Base-by-base conservation (phyloP, 1,139 yeast species). In the Blastobotrys aristatus region DNA sequence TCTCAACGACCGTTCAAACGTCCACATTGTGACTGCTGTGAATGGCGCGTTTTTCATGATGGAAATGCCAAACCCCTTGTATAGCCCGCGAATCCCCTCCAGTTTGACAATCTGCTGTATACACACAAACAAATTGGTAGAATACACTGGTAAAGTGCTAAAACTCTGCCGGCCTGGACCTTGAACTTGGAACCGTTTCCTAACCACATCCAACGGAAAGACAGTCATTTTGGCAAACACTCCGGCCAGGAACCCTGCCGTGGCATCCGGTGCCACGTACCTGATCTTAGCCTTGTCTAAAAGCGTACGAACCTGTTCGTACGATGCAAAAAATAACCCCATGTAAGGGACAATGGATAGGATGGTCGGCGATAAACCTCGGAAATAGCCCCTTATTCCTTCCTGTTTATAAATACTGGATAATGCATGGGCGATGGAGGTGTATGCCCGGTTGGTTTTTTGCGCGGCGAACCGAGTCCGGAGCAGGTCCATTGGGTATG, bases 401-500 rank as follows among this genome's bases (percentile, higher is more conserved):
- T 81, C 84, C 0, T 62, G 52, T 2, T 47, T 41, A 55, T 70
- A 61, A 2, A 86, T 82, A 0, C 63, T 59, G 5, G 48, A 50
- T 1, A 79, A 63, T 1, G 82, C 75, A 0, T 61, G 54, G 1
- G 64, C 49, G 61, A 84, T 68, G 1, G 82, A 75, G 39, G 69
- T 59, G 53, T 81, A 75, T n/a, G 69, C 59, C 67, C 63, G 57
- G 3, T 50, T 47, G n/a, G 61, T 60, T 7, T 35, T 10, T 48
- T 68, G 68, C 2, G 71, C 73, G 0, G 89, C 95, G 48, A 89
- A 73, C 46, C 96, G 69, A 0, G 98, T 92, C 44, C 98, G 69
- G 40, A 92, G 67, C 27, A 89, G 72, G 64, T 92, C 98, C 59
- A 88, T 80, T 0, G 98, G 98, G 60, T 92, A 92, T 2, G 97